Percentiles rank a stretch among this genome's conserved stretches.
phyloP scores from a whole-genome alignment of 2,329 filamentous ascomycete genomes.

The Mycosphaerella sp. region DNA sequence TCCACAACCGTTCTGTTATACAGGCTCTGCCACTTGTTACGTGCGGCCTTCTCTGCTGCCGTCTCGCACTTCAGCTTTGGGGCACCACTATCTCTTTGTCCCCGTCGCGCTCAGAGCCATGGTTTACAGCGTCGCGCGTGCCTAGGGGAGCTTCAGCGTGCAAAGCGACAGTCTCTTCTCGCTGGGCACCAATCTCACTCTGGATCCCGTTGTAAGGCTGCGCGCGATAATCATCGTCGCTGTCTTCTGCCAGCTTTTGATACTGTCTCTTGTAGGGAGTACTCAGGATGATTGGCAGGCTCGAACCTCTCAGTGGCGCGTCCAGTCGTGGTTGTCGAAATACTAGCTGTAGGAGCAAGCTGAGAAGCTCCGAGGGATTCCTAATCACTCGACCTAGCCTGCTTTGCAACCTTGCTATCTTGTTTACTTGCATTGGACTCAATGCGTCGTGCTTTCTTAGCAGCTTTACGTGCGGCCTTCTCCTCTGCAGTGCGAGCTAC shows the following conservation, averaged over 20 bases:
- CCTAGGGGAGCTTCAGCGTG: neutral
- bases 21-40: neutral
- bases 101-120: too few species aligned
- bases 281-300: neutral
- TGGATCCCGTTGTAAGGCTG: too few species aligned
- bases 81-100: too few species aligned
- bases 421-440: slow-evolving; percentile 23
- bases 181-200: neutral
- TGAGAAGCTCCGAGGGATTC: neutral
- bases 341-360: neutral
- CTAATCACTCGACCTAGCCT: slow-evolving; percentile 1
- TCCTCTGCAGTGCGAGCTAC: slow-evolving; percentile 33
- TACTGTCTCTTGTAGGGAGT: too few species aligned
- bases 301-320: neutral
- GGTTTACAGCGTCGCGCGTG: too few species aligned
- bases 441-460: slow-evolving; percentile 50
- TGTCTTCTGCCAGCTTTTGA: too few species aligned
- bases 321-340: neutral
- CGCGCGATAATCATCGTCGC: too few species aligned
- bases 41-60: neutral
- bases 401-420: neutral
- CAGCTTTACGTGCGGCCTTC: slow-evolving; percentile 50
- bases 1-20: too few species aligned
- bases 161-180: neutral
- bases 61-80: neutral